Percentiles rank a stretch among this genome's conserved stretches.
Conservation (phyloP, 2,329 filamentous ascomycete genomes). For the Curvularia hawaiiensis region DNA sequence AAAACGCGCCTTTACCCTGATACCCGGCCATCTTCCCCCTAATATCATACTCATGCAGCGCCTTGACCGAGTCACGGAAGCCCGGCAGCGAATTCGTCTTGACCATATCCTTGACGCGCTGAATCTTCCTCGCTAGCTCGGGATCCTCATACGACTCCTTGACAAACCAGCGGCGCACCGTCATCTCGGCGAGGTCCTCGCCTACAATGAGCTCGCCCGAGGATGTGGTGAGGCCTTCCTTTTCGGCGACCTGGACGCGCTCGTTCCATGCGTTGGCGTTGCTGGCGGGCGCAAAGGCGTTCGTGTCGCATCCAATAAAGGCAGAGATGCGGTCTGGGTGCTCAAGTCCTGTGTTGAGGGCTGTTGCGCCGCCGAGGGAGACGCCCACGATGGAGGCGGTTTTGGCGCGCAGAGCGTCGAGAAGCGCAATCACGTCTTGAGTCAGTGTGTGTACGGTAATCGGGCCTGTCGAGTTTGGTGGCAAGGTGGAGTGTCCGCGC, state of each 20-base stretch:
- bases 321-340: slow-evolving; percentile 63
- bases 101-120: slow-evolving; percentile 71
- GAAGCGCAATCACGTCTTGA: slow-evolving; percentile 68
- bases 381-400: slow-evolving; percentile 75
- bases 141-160: slow-evolving; percentile 61
- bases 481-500: slow-evolving; percentile 67
- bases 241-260: slow-evolving; percentile 70
- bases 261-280: slow-evolving; percentile 83
- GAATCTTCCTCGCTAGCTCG: slow-evolving; percentile 55
- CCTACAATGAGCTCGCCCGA: slow-evolving; percentile 63
- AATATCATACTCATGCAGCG: slow-evolving; percentile 74
- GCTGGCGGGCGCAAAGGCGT: slow-evolving; percentile 70
- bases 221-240: slow-evolving; percentile 48
- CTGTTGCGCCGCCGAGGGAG: slow-evolving; percentile 79
- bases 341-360: slow-evolving; percentile 72
- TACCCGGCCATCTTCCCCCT: slow-evolving; percentile 60
- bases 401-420: slow-evolving; percentile 71
- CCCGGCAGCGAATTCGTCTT: slow-evolving; percentile 70
- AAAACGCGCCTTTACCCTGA: slow-evolving; percentile 66
- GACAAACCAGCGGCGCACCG: slow-evolving; percentile 78
- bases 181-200: slow-evolving; percentile 68
- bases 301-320: slow-evolving; percentile 81
- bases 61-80: slow-evolving; percentile 70
- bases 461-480: slow-evolving; percentile 49
- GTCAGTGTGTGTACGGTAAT: slow-evolving; percentile 67